These are phyloP conservation scores for Lasiosphaeriaceae sp. DNA, from an alignment of 495 filamentous ascomycete species.

Conservation along the genomic window DNA sequence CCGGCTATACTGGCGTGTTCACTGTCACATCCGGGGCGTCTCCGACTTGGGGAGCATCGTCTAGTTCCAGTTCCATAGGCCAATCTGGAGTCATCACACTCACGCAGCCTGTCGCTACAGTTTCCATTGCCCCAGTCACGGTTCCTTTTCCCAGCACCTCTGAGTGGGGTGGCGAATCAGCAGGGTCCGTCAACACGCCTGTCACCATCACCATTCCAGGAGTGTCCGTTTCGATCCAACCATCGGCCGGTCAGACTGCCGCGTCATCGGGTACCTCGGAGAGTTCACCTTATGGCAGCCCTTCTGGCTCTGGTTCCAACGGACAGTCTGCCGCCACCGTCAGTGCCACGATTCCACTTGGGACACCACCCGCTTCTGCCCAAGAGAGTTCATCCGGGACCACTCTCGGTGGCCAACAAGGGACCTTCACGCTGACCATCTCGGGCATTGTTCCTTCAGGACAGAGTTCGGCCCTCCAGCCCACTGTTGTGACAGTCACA, in stretches of 20 bases:
- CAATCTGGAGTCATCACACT: not conserved
- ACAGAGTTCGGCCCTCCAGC: not conserved
- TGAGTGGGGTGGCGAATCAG: not conserved
- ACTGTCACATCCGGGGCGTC: conserved; percentile 5
- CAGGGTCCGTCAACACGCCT: not conserved
- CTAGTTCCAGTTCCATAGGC: not conserved
- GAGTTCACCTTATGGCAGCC: conserved; percentile 2
- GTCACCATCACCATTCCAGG: conserved; percentile 8
- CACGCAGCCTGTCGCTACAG: not conserved
- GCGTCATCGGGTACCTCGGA: not conserved
- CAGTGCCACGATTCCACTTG: not conserved
- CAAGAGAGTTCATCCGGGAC: not conserved
- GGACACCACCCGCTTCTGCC: not conserved
- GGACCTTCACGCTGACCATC: not conserved
- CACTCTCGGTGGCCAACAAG: not conserved
- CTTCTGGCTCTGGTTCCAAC: not conserved
- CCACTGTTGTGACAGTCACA: not conserved
- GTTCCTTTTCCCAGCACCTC: conserved; percentile 1
- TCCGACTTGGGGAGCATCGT: not conserved
- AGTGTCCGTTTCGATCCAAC: not conserved
- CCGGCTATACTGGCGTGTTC: conserved; percentile 17
- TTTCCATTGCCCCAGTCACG: conserved; percentile 2
- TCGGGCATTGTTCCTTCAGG: not conserved
- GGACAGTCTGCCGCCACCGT: not conserved
- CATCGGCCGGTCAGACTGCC: not conserved